Conservation (phyloP, 257 asterid species). For the Oldenlandia corymbosa region DNA sequence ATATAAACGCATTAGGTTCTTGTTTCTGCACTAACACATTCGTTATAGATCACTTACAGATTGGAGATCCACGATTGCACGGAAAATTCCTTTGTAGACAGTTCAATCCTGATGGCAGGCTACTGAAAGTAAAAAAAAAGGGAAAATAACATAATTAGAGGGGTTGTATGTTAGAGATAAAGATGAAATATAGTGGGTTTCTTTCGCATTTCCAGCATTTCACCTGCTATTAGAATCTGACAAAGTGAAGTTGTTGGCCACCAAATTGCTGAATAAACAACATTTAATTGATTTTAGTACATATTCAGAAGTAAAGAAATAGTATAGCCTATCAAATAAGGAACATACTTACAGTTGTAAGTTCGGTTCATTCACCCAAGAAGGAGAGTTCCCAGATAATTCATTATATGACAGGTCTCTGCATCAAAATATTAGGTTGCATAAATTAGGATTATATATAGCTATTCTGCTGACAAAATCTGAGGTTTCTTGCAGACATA, state of each 20-base stretch:
- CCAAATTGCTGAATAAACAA: conserved; percentile 51
- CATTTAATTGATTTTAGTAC: conserved; percentile 8
- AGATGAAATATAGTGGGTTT: conserved; percentile 9
- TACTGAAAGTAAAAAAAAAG: conserved; percentile 22
- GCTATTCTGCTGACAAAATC: background rate
- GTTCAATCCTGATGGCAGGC: conserved; percentile 46
- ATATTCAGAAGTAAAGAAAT: background rate
- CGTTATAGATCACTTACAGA: conserved; percentile 33
- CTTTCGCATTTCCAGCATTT: conserved; percentile 9
- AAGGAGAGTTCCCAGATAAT: conserved; percentile 67
- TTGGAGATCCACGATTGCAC: conserved; percentile 49
- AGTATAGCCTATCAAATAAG: background rate
- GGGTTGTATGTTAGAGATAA: background rate
- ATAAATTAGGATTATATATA: background rate
- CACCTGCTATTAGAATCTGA: conserved; percentile 51
- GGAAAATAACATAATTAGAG: background rate
- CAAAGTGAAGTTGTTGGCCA: conserved; percentile 66
- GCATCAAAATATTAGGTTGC: conserved; percentile 8
- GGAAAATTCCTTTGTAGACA: conserved; percentile 72
- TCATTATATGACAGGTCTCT: conserved; percentile 75
- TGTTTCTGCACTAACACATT: background rate
- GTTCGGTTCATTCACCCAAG: conserved; percentile 47
- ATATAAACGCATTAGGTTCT: background rate
- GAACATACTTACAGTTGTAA: conserved; percentile 45
- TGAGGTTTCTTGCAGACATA: background rate